Percentiles rank a stretch among this genome's conserved stretches.
Evolutionary conservation across 2,329 filamentous ascomycete species (phyloP).

Genomic region (Aureobasidium vineae): DNA sequence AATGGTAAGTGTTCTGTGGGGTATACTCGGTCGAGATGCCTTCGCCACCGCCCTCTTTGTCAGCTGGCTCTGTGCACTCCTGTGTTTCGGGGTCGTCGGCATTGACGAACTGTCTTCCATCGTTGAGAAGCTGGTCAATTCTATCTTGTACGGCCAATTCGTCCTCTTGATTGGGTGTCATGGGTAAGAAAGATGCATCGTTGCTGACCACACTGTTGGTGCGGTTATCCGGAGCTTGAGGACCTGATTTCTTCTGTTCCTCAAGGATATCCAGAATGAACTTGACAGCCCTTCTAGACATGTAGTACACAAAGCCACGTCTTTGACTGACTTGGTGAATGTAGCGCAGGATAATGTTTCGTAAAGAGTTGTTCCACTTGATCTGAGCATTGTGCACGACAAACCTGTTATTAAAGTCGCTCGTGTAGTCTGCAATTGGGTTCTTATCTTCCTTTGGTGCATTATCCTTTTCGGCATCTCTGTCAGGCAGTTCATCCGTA

Average conservation of each 20-base stretch:
- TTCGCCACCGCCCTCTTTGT: conserved; percentile 53
- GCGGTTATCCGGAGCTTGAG: conserved; percentile 3
- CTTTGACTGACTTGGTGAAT: conserved; percentile 96
- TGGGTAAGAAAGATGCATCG: conserved; percentile 27
- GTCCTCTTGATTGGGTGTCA: conserved; percentile 55
- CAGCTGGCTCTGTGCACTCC: conserved; percentile 36
- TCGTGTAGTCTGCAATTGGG: conserved; percentile 76
- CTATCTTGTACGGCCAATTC: conserved; percentile 73
- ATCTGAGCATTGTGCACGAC: conserved; percentile 96
- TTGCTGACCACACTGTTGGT: conserved; percentile 10
- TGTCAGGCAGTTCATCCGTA: conserved; percentile 50
- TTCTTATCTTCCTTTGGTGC: conserved; percentile 60
- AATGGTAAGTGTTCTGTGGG: conserved; percentile 89
- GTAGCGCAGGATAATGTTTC: conserved; percentile 95
- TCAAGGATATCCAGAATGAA: conserved; percentile 98
- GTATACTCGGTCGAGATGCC: conserved; percentile 86
- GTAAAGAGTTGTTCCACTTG: conserved; percentile 96
- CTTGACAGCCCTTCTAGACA: conserved; percentile 91
- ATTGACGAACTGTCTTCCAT: conserved; percentile 78
- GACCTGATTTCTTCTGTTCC: conserved; percentile 77
- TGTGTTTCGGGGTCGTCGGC: conserved; percentile 57
- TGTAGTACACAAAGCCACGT: conserved; percentile 95
- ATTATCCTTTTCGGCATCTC: conserved; percentile 30
- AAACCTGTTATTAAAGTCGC: conserved; percentile 97
- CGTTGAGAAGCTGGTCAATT: conserved; percentile 79